Evolutionary conservation across 768 basidiomycete species (phyloP).

Genomic region (Leccinum subtestaceum): DNA sequence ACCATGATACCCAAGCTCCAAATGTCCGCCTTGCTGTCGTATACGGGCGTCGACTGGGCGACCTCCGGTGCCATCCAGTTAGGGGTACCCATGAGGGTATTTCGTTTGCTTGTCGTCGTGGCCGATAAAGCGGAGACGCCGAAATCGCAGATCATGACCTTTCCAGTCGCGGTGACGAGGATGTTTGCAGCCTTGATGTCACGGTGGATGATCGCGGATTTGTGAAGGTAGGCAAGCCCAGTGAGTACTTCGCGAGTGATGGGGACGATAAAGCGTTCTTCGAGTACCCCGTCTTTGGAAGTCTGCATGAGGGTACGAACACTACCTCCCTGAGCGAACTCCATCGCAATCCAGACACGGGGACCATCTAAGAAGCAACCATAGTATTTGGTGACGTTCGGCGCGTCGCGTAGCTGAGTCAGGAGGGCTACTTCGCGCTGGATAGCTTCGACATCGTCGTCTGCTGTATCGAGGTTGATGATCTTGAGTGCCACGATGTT

Average conservation of each 20-base stretch:
- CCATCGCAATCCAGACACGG: conserved; percentile 99
- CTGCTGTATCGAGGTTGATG: conserved; percentile 94
- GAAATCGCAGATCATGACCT: conserved; percentile 96
- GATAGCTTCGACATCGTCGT: conserved; percentile 95
- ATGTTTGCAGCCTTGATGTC: conserved; percentile 98
- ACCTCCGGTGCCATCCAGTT: conserved; percentile 99
- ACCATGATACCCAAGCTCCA: conserved; percentile 97
- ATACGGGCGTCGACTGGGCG: conserved; percentile 81
- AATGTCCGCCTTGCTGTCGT: conserved; percentile 97
- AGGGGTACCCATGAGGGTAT: conserved; percentile 95
- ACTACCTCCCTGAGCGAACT: conserved; percentile 93
- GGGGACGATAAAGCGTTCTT: conserved; percentile 86
- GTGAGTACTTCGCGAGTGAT: conserved; percentile 88
- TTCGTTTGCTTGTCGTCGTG: conserved; percentile 84
- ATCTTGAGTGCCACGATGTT: conserved; percentile 96
- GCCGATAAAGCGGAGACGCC: conserved; percentile 93
- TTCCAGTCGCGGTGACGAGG: conserved; percentile 82
- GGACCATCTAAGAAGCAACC: conserved; percentile 96
- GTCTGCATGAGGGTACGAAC: conserved; percentile 93
- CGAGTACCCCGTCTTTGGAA: conserved; percentile 66
- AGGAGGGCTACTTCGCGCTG: conserved; percentile 94
- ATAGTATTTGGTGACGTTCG: conserved; percentile 92
- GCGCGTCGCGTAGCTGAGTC: conserved; percentile 83
- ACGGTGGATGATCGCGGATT: conserved; percentile 91
- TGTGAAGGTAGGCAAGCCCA: conserved; percentile 88